Percentiles rank a stretch among this genome's conserved stretches.
Conservation (phyloP, 2,329 filamentous ascomycete species). For the Dryadomyces quercus-mongolicae region DNA sequence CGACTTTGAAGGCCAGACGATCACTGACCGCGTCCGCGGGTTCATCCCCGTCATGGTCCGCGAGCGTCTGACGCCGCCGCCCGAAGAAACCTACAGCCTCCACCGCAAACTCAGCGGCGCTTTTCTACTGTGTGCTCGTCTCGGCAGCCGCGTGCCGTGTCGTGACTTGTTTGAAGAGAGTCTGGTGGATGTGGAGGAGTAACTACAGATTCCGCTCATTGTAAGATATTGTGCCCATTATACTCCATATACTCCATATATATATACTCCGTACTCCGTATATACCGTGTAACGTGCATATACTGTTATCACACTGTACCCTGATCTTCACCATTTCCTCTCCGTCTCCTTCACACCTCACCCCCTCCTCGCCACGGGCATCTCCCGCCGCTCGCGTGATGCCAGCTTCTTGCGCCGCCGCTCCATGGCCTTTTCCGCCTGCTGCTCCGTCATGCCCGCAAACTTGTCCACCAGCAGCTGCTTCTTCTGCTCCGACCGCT, state of each 20-base stretch:
- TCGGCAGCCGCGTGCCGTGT: slow-evolving; percentile 75
- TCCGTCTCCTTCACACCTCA: not conserved
- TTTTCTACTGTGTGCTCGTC: slow-evolving; percentile 76
- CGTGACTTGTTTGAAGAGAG: slow-evolving; percentile 63
- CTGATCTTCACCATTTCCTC: not conserved
- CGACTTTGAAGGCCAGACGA: slow-evolving; percentile 88
- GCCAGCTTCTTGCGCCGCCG: slow-evolving; percentile 81
- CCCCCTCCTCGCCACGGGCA: slow-evolving; percentile 35
- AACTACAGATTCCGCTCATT: not conserved
- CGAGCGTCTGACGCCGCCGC: slow-evolving; percentile 79
- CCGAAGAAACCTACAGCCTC: slow-evolving; percentile 93
- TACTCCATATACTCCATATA: not conserved
- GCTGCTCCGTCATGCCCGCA: slow-evolving; percentile 69
- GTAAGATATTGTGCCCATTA: not conserved
- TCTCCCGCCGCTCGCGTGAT: slow-evolving; percentile 68
- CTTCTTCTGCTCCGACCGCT: slow-evolving; percentile 87
- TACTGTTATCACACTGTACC: not conserved
- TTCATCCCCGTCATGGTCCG: slow-evolving; percentile 89
- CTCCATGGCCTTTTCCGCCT: slow-evolving; percentile 77
- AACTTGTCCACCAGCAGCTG: slow-evolving; percentile 68
- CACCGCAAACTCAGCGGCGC: slow-evolving; percentile 93
- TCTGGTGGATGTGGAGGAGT: slow-evolving; percentile 23
- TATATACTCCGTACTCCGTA: not conserved
- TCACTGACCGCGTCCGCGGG: slow-evolving; percentile 80
- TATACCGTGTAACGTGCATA: not conserved